phyloP scores from a whole-genome alignment of 352 stramenopile genomes.

The Globisporangium mamillatum region DNA sequence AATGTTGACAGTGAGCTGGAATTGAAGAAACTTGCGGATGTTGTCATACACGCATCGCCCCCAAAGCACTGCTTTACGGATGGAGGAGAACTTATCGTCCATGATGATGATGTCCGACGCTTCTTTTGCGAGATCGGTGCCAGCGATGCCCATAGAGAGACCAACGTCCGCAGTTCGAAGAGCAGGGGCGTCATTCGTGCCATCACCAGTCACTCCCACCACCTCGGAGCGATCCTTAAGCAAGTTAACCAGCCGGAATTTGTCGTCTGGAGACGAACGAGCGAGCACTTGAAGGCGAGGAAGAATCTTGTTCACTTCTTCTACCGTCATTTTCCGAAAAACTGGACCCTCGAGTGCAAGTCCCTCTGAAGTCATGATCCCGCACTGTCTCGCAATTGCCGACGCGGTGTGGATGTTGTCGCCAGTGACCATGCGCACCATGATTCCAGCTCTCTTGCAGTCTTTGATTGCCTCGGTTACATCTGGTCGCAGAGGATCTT shows the following conservation, averaged over 20 bases:
- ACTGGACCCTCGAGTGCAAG: slow-evolving; percentile 90
- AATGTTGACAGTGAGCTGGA: slow-evolving; percentile 85
- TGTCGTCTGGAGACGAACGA: slow-evolving; percentile 95
- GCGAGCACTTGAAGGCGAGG: slow-evolving; percentile 88
- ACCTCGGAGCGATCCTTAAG: slow-evolving; percentile 72
- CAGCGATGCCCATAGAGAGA: slow-evolving; percentile 79
- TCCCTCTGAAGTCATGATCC: slow-evolving; percentile 92
- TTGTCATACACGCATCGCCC: slow-evolving; percentile 83
- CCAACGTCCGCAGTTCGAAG: slow-evolving; percentile 71
- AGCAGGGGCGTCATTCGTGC: slow-evolving; percentile 78
- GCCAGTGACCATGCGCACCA: slow-evolving; percentile 99
- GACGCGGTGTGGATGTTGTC: slow-evolving; percentile 98
- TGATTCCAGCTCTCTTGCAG: slow-evolving; percentile 96
- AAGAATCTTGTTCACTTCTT: slow-evolving; percentile 62
- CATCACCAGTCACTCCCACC: slow-evolving; percentile 77
- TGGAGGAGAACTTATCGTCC: slow-evolving; percentile 85
- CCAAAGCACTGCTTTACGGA: slow-evolving; percentile 75
- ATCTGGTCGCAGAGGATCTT: slow-evolving; percentile 94
- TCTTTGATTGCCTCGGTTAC: slow-evolving; percentile 92
- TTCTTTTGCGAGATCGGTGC: slow-evolving; percentile 80
- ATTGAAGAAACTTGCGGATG: slow-evolving; percentile 84
- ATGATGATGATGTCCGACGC: slow-evolving; percentile 87
- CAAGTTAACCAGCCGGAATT: slow-evolving; percentile 93
- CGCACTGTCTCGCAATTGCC: slow-evolving; percentile 95
- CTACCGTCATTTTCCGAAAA: slow-evolving; percentile 85